Evolutionary conservation across 2,329 filamentous ascomycete genomes (phyloP).

Genomic region (Exophiala spinifera): DNA sequence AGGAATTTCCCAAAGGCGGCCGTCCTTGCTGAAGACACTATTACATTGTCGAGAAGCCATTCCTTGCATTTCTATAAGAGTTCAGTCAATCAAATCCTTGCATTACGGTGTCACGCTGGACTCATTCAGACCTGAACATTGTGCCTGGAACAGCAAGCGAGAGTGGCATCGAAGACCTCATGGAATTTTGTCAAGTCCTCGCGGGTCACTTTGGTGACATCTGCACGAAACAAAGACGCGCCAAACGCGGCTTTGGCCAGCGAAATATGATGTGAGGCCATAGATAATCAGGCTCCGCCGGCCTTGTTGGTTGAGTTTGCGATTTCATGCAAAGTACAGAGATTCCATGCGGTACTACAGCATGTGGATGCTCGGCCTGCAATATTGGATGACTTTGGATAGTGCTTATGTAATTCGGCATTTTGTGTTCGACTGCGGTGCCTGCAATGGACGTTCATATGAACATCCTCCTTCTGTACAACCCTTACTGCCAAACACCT

Average conservation of each 20-base stretch:
- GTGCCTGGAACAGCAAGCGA: conserved; percentile 69
- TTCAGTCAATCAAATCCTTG: conserved; percentile 25
- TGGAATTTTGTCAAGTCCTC: conserved; percentile 70
- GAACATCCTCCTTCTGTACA: too few relatives aligned
- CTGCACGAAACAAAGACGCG: conserved; percentile 68
- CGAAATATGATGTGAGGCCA: conserved; percentile 48
- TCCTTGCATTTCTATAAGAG: conserved; percentile 73
- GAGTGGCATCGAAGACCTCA: conserved; percentile 59
- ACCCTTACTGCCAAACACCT: too few relatives aligned
- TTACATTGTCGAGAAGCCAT: conserved; percentile 74
- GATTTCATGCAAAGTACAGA: too few relatives aligned
- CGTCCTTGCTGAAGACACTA: conserved; percentile 64
- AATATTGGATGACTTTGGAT: too few relatives aligned
- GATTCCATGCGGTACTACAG: neutral
- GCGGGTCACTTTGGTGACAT: conserved; percentile 66
- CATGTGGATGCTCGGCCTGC: too few relatives aligned
- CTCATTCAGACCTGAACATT: conserved; percentile 81
- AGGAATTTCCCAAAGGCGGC: conserved; percentile 73
- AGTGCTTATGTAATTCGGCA: too few relatives aligned
- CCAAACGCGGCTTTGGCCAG: conserved; percentile 78
- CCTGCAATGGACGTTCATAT: too few relatives aligned
- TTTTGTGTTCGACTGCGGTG: too few relatives aligned
- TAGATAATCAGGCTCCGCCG: neutral
- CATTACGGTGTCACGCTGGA: conserved; percentile 23
- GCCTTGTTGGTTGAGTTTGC: neutral